Evolutionary conservation across 1,284 basidiomycete genomes (phyloP).

Genomic region (Omphalotus olearius): DNA sequence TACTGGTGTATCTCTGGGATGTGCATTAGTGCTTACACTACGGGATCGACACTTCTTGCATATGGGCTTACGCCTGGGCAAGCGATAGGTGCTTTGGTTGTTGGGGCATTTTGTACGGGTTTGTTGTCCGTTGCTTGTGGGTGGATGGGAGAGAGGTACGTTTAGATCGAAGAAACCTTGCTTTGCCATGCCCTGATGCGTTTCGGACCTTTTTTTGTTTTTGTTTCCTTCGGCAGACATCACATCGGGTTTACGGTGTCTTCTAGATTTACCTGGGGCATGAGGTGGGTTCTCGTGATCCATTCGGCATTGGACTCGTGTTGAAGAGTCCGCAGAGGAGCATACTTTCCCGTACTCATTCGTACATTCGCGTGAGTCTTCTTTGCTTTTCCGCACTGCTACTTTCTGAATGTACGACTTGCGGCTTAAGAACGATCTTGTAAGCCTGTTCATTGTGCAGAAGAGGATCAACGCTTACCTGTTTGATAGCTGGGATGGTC

Average conservation of each 20-base stretch:
- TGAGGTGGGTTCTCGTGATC: slow-evolving; percentile 10
- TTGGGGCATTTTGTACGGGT: slow-evolving; percentile 16
- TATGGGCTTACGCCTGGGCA: slow-evolving; percentile 20
- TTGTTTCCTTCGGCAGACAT: slow-evolving; percentile 12
- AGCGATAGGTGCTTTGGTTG: slow-evolving; percentile 18
- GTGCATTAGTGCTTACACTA: slow-evolving; percentile 20
- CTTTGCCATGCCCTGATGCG: too few relatives aligned
- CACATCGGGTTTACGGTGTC: slow-evolving; percentile 20
- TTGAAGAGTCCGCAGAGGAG: slow-evolving; percentile 9
- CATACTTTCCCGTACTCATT: slow-evolving; percentile 19
- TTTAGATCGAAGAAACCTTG: not conserved
- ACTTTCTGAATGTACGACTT: too few relatives aligned
- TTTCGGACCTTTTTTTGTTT: not conserved
- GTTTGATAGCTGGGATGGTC: slow-evolving; percentile 17
- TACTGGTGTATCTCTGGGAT: slow-evolving; percentile 21
- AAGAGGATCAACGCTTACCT: not conserved
- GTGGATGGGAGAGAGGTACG: slow-evolving; percentile 19
- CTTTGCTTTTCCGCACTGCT: not conserved
- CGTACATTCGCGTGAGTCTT: slow-evolving; percentile 15
- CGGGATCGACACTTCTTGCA: slow-evolving; percentile 19
- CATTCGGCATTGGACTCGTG: not conserved
- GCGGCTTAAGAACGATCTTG: too few relatives aligned
- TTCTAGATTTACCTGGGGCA: slow-evolving; percentile 19
- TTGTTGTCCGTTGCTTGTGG: slow-evolving; percentile 18
- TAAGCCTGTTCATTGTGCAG: too few relatives aligned